Base-by-base conservation (phyloP, 75 land plant species). In the Pseudotsuga menziesii region DNA sequence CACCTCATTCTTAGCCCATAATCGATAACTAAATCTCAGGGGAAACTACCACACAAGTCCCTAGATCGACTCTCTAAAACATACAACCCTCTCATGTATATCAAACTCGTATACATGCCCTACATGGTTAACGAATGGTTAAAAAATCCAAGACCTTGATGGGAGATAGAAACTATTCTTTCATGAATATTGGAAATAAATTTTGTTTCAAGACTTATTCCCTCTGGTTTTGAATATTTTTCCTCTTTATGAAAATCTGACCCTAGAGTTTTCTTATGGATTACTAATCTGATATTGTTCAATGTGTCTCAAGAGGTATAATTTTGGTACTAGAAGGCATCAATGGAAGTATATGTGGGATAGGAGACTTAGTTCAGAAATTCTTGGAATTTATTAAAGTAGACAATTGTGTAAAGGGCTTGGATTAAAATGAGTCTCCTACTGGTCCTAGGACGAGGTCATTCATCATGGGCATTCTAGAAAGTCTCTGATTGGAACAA, bases 221-320 rank as follows among this genome's bases (percentile, higher is more conserved):
- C 64, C 3, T 16, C 14, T 25, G 26, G 64, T 27, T 26, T 26
- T 23, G 13, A 23, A 62, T 23, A 22, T 61, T 61, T 12, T 23
- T 2, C 0, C 3, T 27, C 13, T 62, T 62, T 62, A 29, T 25
- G 14, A 25, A 29, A 29, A 62, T 62, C 25, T 62, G 32, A 29
- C 32, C 1, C 32, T 1, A 25, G n/a, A 39, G 41, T 44, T 71
- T 39, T 17, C 56, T 73, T 73, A 52, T 73, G 75, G 75, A 56
- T 82, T 54, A 82, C 78, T 20, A 64, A 77, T 61, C 83, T 89
- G 88, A 80, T 82, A 13, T 44, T 76, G 17, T 54, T 73, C 98
- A 96, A 96, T 90, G 89, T 81, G 93, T 96, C 79, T 96, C 99
- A 86, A 97, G 99, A 66, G 97, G 99, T 48, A 94, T 96, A 55